Evolutionary conservation across 805 yeast genomes (phyloP).

Genomic region (Tetrapisispora taiwanensis): DNA sequence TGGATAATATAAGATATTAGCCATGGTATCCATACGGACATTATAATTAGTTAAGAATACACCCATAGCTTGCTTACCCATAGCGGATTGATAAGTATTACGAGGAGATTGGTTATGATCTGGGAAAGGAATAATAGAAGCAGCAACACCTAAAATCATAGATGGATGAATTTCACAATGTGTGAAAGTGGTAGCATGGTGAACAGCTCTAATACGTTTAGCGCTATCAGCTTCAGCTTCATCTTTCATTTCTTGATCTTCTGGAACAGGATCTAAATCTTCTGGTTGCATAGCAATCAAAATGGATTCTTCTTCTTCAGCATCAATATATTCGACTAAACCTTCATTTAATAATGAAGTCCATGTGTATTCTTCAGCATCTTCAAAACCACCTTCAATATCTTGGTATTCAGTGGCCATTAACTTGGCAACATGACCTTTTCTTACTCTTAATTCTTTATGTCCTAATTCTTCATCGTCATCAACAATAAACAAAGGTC

Average conservation of each 20-base stretch:
- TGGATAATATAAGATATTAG: constrained; percentile 92
- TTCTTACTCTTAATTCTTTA: constrained; percentile 67
- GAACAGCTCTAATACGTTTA: constrained; percentile 70
- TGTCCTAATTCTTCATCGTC: constrained; percentile 62
- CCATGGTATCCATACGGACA: constrained; percentile 99
- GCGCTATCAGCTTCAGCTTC: constrained; percentile 43
- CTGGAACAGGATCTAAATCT: constrained; percentile 62
- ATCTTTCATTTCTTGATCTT: constrained; percentile 37
- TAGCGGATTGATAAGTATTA: constrained; percentile 97
- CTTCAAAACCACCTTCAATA: constrained; percentile 40
- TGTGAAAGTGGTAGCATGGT: constrained; percentile 75
- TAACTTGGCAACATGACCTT: constrained; percentile 71
- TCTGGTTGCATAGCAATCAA: constrained; percentile 99
- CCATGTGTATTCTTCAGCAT: constrained; percentile 69
- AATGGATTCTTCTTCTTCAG: constrained; percentile 97
- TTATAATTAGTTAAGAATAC: constrained; percentile 90
- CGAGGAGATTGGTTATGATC: constrained; percentile 99
- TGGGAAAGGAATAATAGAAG: constrained; percentile 98
- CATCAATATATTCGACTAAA: constrained; percentile 92
- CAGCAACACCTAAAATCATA: constrained; percentile 97
- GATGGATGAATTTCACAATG: constrained; percentile 99
- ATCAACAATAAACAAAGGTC: constrained; percentile 90
- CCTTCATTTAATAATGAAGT: constrained; percentile 72
- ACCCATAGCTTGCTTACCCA: constrained; percentile 99
- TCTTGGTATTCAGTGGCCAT: constrained; percentile 53